phyloP scores from a whole-genome alignment of 2,329 filamentous ascomycete species.

The Keithomyces neogunnii region DNA sequence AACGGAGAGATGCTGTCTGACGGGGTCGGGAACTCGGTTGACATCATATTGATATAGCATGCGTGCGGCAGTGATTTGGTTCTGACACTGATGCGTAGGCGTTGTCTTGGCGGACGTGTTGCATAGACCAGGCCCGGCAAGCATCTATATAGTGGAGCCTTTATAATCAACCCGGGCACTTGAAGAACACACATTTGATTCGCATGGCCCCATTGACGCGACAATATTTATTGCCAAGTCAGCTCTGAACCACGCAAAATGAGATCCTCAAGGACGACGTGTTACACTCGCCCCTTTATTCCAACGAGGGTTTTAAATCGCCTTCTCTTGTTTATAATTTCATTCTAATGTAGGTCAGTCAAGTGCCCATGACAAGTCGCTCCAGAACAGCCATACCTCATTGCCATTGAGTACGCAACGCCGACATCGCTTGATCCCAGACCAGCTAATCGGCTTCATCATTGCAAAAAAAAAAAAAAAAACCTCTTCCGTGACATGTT shows the following conservation, averaged over 20 bases:
- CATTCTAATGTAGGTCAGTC: background rate
- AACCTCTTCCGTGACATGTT: no score
- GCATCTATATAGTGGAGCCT: background rate
- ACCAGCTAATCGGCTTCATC: conserved; percentile 7
- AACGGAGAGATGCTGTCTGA: conserved; percentile 7
- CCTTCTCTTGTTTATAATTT: background rate
- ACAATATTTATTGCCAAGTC: no score
- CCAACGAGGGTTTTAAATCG: background rate
- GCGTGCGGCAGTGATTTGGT: no score
- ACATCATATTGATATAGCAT: conserved; percentile 4
- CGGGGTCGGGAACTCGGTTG: background rate
- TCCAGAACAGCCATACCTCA: background rate
- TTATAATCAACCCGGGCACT: background rate
- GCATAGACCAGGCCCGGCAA: no score
- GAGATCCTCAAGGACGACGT: no score
- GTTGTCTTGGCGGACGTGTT: no score
- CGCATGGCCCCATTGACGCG: background rate
- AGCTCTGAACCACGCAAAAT: no score
- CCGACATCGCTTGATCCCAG: conserved; percentile 8
- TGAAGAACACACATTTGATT: background rate
- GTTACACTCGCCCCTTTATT: background rate
- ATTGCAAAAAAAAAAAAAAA: background rate
- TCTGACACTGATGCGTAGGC: no score
- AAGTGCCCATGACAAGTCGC: background rate
- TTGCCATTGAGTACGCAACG: background rate